Evolutionary conservation across 2,329 filamentous ascomycete genomes (phyloP), one percentile per base, ranked within the genome.

Genomic region (Rachicladosporium sp.): DNA sequence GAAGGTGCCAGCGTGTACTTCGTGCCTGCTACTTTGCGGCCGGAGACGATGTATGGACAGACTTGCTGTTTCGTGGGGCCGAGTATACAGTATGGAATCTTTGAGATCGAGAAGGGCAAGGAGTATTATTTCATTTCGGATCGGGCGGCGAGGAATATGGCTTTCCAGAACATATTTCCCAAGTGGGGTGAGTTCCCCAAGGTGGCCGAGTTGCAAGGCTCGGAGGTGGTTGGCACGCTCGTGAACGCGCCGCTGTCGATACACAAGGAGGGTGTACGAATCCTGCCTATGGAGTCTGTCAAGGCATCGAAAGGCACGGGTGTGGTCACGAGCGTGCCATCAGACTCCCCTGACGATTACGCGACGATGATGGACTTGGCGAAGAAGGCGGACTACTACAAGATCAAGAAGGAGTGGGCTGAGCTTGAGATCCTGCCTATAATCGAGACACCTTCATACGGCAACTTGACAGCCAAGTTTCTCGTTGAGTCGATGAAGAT

Each of bases 11-110:
- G 82, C 45, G 80, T 95, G 41, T 96, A 81, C 67, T 82, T 96
- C 54, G 77, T 96, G 9, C 83, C 91, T 9, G 91, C 91, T 10
- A 96, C 91, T 40, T 73, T 98, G 45, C 75, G 91, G 46, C 86
- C 91, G 2, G 91, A 98, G 70, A 98, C 91, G 29, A 96, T 98
- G 89, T 98, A 96, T 59, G 93, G 93, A 31, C 91, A 96, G 64
- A 93, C 80, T 3, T 93, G 85, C 66, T 94, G 88, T 61, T 98
- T 96, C 52, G 85, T 98, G 35, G 85, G 87, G 3, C 89, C 91
- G 7, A 83, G 82, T 57, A 82, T 96, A 55, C 76, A 71, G 33
- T 98, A 98, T 55, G 89, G 89, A 36, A 67, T 98, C 46, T 95
- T 85, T 71, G 83, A 85, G 62, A 76, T 78, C 34, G 54, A 57